Evolutionary conservation across 2,329 filamentous ascomycete genomes (phyloP).

Genomic region (Trichophyton benhamiae): DNA sequence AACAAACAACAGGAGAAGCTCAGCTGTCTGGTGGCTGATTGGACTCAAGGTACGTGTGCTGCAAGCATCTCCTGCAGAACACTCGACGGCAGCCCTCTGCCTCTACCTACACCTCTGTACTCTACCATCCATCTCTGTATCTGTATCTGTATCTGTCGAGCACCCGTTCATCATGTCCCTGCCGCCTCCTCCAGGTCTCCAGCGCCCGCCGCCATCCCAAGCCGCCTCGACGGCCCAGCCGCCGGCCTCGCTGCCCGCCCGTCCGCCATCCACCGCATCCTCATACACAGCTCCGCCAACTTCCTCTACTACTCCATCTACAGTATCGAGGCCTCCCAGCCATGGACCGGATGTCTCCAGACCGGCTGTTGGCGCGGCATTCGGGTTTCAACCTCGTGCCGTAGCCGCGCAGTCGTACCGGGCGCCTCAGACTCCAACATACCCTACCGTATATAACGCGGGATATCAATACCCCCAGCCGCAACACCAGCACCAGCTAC

Average conservation of each 20-base stretch:
- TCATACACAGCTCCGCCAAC: constrained; percentile 21
- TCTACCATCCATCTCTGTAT: background rate
- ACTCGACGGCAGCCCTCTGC: background rate
- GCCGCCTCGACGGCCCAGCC: constrained; percentile 30
- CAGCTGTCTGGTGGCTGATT: too few relatives aligned
- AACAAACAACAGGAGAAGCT: too few relatives aligned
- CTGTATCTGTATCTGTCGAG: constrained; percentile 16
- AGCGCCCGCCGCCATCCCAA: constrained; percentile 26
- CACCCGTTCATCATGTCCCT: constrained; percentile 59
- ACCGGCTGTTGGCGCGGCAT: constrained; percentile 18
- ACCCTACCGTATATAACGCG: constrained; percentile 25
- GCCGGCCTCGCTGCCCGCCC: constrained; percentile 58
- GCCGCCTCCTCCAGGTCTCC: constrained; percentile 69
- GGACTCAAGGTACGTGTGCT: constrained; percentile 1
- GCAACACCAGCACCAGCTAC: too few relatives aligned
- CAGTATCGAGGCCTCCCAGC: constrained; percentile 16
- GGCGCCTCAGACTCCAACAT: constrained; percentile 12
- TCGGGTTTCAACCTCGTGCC: constrained; percentile 47
- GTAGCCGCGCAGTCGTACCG: constrained; percentile 30
- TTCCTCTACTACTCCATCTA: constrained; percentile 12
- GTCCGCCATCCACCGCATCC: constrained; percentile 51
- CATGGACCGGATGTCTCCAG: constrained; percentile 30
- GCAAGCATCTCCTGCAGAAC: background rate
- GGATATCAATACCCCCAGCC: constrained; percentile 28
- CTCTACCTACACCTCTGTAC: constrained; percentile 7